Conservation (phyloP, 208 protist species). For the Crithidia expoeki region DNA sequence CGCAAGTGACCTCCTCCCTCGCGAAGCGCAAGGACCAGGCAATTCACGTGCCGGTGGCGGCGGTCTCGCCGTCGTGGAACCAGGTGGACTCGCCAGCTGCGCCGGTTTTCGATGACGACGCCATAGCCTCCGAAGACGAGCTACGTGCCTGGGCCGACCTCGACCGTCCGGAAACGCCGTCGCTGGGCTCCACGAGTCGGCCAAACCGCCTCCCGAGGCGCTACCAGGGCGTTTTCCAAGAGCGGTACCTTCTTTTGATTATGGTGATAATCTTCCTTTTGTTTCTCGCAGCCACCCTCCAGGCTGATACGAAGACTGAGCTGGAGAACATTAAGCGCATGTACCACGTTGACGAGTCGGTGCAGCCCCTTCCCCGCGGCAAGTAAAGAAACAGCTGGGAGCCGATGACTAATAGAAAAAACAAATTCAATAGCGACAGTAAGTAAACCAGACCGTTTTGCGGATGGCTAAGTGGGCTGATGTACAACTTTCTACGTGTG, state of each 20-base stretch:
- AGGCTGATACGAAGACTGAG: constrained; percentile 28
- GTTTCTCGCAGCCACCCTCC: constrained; percentile 28
- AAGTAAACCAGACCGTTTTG: no score
- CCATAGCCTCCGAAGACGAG: constrained; percentile 28
- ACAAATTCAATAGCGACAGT: no score
- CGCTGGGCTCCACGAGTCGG: neutral
- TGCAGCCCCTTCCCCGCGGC: neutral
- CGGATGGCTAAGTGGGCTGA: no score
- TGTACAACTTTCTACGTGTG: no score
- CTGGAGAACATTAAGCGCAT: constrained; percentile 37
- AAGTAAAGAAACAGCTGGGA: neutral
- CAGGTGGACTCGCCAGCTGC: neutral
- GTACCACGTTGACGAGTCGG: constrained; percentile 23
- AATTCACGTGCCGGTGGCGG: constrained; percentile 1
- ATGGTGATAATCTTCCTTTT: constrained; percentile 18
- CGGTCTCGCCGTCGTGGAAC: constrained; percentile 6
- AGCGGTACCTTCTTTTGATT: constrained; percentile 28
- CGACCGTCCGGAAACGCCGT: constrained; percentile 25
- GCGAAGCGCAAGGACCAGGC: constrained; percentile 33
- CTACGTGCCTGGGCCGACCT: constrained; percentile 31
- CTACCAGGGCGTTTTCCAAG: constrained; percentile 31
- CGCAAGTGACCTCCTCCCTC: constrained; percentile 16
- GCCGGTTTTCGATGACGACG: constrained; percentile 25
- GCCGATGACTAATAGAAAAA: no score
- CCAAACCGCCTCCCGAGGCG: constrained; percentile 12